Base-by-base conservation (phyloP, 192 early-diverging fungal genomes). In the Phlyctochytrium bullatum region DNA sequence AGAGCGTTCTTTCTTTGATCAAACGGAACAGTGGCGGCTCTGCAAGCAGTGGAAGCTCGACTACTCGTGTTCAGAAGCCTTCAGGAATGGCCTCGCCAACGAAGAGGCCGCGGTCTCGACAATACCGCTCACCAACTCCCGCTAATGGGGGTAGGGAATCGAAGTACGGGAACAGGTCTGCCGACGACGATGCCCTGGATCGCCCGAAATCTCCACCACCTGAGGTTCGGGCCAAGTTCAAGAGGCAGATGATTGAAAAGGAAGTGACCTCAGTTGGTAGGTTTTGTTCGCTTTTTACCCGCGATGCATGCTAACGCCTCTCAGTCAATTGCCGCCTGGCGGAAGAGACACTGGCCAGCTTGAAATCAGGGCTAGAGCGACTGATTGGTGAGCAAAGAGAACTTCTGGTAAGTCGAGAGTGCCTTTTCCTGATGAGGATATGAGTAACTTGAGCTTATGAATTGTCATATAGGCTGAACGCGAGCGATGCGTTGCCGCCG, bases 181-280 rank as follows among this genome's bases (percentile, higher is more conserved):
- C 6, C 10, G 40, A 20, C 6, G 31, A 17, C 29, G 62, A n/a
- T 17, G 60, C 2, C 36, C 67, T 24, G 32, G 51, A n/a, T 59
- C 60, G 16, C 23, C 60, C 17, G 35, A 28, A 27, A 17, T 53
- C 54, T 23, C 73, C 53, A 32, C 35, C 68, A 32, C 35, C 76
- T 17, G 65, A 68, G 27, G 69, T 83, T 0, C 64, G 71, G 14
- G 75, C 76, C 0, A 73, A 77, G 57, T 71, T 83, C 53, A 80
- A 76, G 64, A 80, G 78, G 64, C 74, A 80, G 51, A 72, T 83
- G 78, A 62, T 83, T 54, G 81, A 83, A 17, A 78, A 83, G 61
- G 81, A 83, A 54, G 52, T 83, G 0, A 62, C 60, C 16, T 31
- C 74, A 2, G 66, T 67, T 10, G 69, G 69, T 65, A 47, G 20